These are phyloP conservation scores for Fusarium ramigenum DNA, from an alignment of 2,329 filamentous ascomycete species.

Conservation along the genomic window DNA sequence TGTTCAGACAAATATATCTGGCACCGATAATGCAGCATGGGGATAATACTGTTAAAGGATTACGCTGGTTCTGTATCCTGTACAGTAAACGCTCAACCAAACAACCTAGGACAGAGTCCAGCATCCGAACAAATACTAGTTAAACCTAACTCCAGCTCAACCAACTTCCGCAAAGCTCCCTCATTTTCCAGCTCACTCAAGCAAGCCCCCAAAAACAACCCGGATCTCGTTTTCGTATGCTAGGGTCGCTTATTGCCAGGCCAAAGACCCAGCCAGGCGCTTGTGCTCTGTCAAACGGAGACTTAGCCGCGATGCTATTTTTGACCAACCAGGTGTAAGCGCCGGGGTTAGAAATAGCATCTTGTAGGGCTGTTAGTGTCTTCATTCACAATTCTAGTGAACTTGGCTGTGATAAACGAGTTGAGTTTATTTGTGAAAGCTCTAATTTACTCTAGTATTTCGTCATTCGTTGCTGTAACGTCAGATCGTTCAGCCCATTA, in stretches of 20 bases:
- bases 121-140: neutral
- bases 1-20: neutral
- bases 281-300: neutral
- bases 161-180: neutral
- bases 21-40: accelerated
- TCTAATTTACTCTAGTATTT: neutral
- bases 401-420: neutral
- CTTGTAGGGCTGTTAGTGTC: neutral
- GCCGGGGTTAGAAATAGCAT: neutral
- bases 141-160: neutral
- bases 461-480: neutral
- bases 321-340: neutral
- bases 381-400: neutral
- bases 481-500: neutral
- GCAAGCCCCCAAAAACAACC: neutral
- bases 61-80: too few relatives aligned
- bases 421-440: neutral
- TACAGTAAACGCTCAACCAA: neutral
- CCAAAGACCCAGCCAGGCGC: constrained; percentile 1
- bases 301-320: constrained; percentile 40
- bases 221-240: constrained; percentile 1
- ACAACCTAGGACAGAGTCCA: neutral
- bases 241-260: constrained; percentile 12
- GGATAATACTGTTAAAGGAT: too few relatives aligned
- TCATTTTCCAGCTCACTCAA: neutral